These are phyloP conservation scores for Ilex paraguariensis DNA, from an alignment of 305 asterid species.

Conservation along the genomic window DNA sequence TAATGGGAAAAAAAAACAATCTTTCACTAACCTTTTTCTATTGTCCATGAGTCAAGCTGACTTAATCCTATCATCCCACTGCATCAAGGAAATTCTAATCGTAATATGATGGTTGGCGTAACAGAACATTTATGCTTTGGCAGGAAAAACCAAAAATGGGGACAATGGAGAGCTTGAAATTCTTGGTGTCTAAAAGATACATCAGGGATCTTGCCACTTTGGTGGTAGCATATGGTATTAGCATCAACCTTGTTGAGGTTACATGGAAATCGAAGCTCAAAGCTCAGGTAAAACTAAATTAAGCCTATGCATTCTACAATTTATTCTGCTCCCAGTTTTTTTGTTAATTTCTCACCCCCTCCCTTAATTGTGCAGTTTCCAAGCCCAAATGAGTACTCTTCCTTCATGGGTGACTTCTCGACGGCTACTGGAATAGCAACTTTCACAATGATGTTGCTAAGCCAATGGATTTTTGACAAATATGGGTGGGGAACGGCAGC, in stretches of 20 bases:
- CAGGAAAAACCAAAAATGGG: conserved; percentile 95
- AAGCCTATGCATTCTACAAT: background rate
- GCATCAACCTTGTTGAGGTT: conserved; percentile 96
- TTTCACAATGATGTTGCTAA: conserved; percentile 89
- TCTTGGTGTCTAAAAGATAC: conserved; percentile 78
- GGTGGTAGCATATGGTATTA: conserved; percentile 95
- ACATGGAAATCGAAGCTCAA: conserved; percentile 99
- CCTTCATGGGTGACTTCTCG: conserved; percentile 98
- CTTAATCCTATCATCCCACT: too few relatives aligned
- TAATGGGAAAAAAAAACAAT: too few relatives aligned
- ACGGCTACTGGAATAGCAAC: conserved; percentile 95
- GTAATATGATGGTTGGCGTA: background rate
- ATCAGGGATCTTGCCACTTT: conserved; percentile 90
- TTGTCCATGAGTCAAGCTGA: too few relatives aligned
- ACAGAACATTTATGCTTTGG: conserved; percentile 9
- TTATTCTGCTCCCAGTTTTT: background rate
- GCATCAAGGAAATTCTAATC: too few relatives aligned
- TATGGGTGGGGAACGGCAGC: conserved; percentile 99
- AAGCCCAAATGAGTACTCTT: conserved; percentile 91
- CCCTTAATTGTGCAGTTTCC: conserved; percentile 58
- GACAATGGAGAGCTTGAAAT: conserved; percentile 95
- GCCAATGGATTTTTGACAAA: conserved; percentile 90
- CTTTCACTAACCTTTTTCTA: too few relatives aligned
- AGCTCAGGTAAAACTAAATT: conserved; percentile 67
- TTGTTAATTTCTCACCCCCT: background rate